Base-by-base conservation (phyloP, 2,329 filamentous ascomycete genomes). In the Paraphaeosphaeria minitans region DNA sequence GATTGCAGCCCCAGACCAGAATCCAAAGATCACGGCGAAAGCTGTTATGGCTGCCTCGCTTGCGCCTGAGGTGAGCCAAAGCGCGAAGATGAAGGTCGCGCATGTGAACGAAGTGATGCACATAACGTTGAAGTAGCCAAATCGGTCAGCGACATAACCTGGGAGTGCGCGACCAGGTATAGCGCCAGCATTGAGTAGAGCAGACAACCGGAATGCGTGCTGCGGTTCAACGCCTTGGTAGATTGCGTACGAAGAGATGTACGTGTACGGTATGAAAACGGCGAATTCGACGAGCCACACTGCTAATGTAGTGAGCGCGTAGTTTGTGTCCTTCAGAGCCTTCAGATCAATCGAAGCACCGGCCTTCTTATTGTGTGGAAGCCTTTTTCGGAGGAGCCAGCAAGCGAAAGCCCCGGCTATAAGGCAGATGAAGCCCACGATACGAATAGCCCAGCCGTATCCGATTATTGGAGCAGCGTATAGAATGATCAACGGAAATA, bases 11-110 rank as follows among this genome's bases (percentile, higher is more conserved):
- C 89, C 89, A 0, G 85, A 88, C 21, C 83, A 83, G 70, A 91
- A 90, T 14, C 89, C 89, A 66, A 89, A 92, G 7, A 90, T 75
- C 12, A 83, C 79, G 7, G 84, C 82, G 73, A 89, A 91, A 21
- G 86, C 81, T 55, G 91, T 83, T 60, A 88, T 85, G 9, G 58
- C 31, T 1, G 85, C 82, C 0, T 83, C 83, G 21, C 85, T 85
- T 49, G 77, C 77, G 1, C 39, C 54, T 3, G 65, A 61, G 1
- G 69, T 84, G 14, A 87, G 75, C 85, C 85, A 87, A 10, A 90
- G 75, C 0, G 79, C 83, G 0, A 87, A 75, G 1, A 81, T 77
- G 1, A 84, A 65, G 27, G 84, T 77, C 42, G 73, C 72, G 29
- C 68, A 73, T 12, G 62, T 58, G n/a, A 65, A 57, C 45, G 80